Conservation (phyloP, 441 rosid genomes). For the Cnidoscolus chayamansa region DNA sequence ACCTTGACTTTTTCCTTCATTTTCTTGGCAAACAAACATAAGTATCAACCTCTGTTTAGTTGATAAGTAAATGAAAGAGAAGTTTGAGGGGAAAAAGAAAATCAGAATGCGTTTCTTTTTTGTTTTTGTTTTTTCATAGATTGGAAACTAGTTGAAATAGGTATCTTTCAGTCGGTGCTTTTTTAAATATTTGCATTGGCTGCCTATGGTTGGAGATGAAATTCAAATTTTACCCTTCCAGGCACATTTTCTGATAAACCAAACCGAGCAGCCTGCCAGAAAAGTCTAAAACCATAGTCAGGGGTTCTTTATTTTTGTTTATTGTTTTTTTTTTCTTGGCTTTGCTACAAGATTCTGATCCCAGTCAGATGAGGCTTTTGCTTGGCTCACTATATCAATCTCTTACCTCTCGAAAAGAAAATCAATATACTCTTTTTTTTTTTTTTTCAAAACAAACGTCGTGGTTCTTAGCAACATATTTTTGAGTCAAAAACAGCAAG, state of each 20-base stretch:
- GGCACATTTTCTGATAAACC: constrained; percentile 34
- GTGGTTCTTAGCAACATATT: constrained; percentile 30
- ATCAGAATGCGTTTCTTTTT: background rate
- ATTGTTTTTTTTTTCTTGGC: constrained; percentile 21
- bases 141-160: constrained; percentile 7
- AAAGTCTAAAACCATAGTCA: constrained; percentile 18
- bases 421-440: constrained; percentile 22
- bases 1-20: background rate
- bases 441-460: constrained; percentile 12
- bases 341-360: constrained; percentile 27
- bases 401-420: too few relatives aligned
- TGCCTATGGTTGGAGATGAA: constrained; percentile 9
- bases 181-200: background rate
- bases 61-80: background rate
- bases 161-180: background rate
- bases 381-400: constrained; percentile 19
- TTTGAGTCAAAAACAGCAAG: constrained; percentile 16
- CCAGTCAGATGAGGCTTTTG: constrained; percentile 41
- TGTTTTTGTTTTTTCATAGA: background rate
- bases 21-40: constrained; percentile 1
- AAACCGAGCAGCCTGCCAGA: constrained; percentile 21
- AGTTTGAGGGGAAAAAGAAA: background rate
- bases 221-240: constrained; percentile 19
- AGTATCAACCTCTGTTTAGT: constrained; percentile 1
- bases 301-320: constrained; percentile 14